Evolutionary conservation across 2,329 filamentous ascomycete species (phyloP).

Genomic region (Neofusicoccum ribis): DNA sequence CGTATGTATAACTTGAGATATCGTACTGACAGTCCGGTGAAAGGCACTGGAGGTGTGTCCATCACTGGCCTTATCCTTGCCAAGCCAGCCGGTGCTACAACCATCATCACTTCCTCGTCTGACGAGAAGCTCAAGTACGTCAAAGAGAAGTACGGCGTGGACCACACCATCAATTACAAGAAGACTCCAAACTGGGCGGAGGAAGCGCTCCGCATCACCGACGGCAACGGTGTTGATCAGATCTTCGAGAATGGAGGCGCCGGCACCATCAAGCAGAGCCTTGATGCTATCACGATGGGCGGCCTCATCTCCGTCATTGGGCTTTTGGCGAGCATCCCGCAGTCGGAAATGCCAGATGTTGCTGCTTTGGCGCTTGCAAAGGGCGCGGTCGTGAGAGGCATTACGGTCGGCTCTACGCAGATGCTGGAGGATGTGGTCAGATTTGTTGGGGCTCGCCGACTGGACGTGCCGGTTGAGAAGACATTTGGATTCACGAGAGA

Average conservation of each 20-base stretch:
- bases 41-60: slow-evolving; percentile 20
- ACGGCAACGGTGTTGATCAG: slow-evolving; percentile 45
- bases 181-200: slow-evolving; percentile 46
- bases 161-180: slow-evolving; percentile 53
- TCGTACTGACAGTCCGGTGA: too few species aligned
- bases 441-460: slow-evolving; percentile 30
- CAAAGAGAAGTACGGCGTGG: slow-evolving; percentile 42
- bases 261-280: slow-evolving; percentile 43
- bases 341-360: slow-evolving; percentile 37
- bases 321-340: slow-evolving; percentile 17
- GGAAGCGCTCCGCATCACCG: slow-evolving; percentile 47
- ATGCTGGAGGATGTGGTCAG: slow-evolving; percentile 36
- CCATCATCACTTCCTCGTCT: slow-evolving; percentile 52
- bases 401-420: slow-evolving; percentile 38
- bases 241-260: slow-evolving; percentile 45
- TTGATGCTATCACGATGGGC: slow-evolving; percentile 23
- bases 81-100: slow-evolving; percentile 47
- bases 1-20: too few species aligned
- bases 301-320: slow-evolving; percentile 4
- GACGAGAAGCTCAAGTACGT: slow-evolving; percentile 48
- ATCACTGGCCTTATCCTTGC: slow-evolving; percentile 35
- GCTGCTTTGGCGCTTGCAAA: slow-evolving; percentile 31
- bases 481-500: slow-evolving; percentile 35
- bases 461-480: slow-evolving; percentile 37
- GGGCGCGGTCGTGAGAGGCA: slow-evolving; percentile 37